These are phyloP conservation scores for Chlorella sp. DNA, from an alignment of 139 green algal genomes.

Conservation along the genomic window DNA sequence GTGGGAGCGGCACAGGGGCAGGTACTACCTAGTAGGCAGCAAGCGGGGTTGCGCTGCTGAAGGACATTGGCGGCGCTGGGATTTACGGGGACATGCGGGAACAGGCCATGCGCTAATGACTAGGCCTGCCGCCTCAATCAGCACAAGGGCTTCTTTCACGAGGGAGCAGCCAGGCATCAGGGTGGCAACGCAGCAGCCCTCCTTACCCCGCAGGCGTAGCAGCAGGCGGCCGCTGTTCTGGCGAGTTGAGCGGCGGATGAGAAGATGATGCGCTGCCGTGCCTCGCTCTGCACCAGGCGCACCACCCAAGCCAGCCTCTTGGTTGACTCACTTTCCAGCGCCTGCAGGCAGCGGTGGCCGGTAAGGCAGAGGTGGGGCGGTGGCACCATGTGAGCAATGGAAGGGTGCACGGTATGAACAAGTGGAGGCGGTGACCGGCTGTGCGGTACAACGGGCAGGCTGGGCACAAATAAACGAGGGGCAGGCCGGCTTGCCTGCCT, in stretches of 20 bases:
- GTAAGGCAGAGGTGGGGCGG: no score
- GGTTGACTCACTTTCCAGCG: conserved; percentile 5
- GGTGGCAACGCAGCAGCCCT: no score
- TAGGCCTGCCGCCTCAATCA: no score
- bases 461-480: no score
- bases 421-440: no score
- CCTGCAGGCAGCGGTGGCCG: not conserved
- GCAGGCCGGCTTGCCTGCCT: no score
- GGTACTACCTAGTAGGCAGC: not conserved
- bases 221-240: conserved; percentile 8
- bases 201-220: conserved; percentile 25
- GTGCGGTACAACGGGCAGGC: no score
- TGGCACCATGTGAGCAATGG: not conserved
- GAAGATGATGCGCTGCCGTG: conserved; percentile 23
- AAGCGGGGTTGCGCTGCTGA: not conserved
- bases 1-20: not conserved
- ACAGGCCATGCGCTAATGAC: no score
- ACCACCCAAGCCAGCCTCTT: conserved; percentile 29
- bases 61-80: no score
- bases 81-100: no score
- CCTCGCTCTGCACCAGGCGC: conserved; percentile 29
- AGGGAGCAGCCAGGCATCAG: no score
- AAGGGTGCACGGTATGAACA: not conserved
- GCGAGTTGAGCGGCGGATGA: not conserved
- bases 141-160: no score